Percentiles rank a stretch among this genome's conserved stretches.
Conservation (phyloP, 1,284 basidiomycete genomes). For the Microbotryum violaceum region DNA sequence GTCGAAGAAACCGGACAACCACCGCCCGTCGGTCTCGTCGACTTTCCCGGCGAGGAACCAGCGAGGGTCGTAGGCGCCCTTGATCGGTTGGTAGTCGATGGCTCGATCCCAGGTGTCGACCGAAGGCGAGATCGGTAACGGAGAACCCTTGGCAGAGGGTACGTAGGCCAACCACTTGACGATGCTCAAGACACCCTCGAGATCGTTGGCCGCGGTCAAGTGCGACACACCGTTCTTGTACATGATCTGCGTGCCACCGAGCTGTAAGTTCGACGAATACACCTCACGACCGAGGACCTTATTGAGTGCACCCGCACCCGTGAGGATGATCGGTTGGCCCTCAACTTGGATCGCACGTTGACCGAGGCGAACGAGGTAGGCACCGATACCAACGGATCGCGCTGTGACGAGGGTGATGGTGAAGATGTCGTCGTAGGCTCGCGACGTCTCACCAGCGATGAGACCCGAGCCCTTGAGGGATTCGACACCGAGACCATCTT, state of each 20-base stretch:
- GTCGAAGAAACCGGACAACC: slow-evolving; percentile 90
- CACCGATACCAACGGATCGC: slow-evolving; percentile 97
- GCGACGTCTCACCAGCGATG: slow-evolving; percentile 96
- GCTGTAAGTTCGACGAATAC: slow-evolving; percentile 96
- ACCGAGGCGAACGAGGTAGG: slow-evolving; percentile 95
- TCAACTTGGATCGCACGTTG: slow-evolving; percentile 98
- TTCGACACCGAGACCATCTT: slow-evolving; percentile 97
- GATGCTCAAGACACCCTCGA: slow-evolving; percentile 88
- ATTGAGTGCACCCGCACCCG: slow-evolving; percentile 93
- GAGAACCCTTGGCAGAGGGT: slow-evolving; percentile 67
- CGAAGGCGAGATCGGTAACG: slow-evolving; percentile 64
- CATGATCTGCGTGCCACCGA: slow-evolving; percentile 96
- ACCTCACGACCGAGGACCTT: slow-evolving; percentile 99
- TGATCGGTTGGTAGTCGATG: slow-evolving; percentile 83
- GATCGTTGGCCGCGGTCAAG: slow-evolving; percentile 84
- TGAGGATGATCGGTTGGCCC: slow-evolving; percentile 98
- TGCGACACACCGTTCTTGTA: slow-evolving; percentile 99
- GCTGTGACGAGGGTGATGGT: slow-evolving; percentile 98
- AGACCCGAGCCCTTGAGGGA: slow-evolving; percentile 92
- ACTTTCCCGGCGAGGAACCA: slow-evolving; percentile 93
- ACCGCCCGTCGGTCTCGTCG: slow-evolving; percentile 66
- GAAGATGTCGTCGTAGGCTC: slow-evolving; percentile 98
- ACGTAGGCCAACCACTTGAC: slow-evolving; percentile 93
- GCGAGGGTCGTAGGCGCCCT: slow-evolving; percentile 91
- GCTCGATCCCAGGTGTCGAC: slow-evolving; percentile 85